Evolutionary conservation across 2,329 filamentous ascomycete species (phyloP).

Genomic region (Nigrospora oryzae): DNA sequence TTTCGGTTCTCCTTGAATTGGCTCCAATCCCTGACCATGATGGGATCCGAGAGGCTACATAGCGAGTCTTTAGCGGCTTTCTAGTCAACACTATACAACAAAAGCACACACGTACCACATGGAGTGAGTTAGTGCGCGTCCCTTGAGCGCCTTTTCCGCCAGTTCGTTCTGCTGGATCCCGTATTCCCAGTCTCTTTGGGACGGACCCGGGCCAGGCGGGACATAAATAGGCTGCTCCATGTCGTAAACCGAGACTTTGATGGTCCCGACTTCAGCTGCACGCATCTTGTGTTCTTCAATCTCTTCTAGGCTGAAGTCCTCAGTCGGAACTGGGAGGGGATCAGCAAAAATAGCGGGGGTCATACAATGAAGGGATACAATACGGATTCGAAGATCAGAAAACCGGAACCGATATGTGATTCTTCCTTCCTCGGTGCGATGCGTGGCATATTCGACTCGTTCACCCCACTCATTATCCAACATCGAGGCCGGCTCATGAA

Average conservation of each 20-base stretch:
- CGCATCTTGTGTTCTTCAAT: not conserved
- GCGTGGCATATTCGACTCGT: not conserved
- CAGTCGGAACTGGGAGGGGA: not conserved
- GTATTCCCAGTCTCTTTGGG: not conserved
- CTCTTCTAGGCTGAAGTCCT: not conserved
- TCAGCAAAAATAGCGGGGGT: not conserved
- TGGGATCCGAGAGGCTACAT: not conserved
- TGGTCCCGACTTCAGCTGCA: not conserved
- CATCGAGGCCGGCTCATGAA: not conserved
- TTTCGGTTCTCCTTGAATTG: not conserved
- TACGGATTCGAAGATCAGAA: not conserved
- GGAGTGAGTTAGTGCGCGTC: not conserved
- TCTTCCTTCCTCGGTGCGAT: not conserved
- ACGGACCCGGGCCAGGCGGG: too few relatives aligned
- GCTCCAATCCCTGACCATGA: not conserved
- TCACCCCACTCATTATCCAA: not conserved
- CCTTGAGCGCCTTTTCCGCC: not conserved
- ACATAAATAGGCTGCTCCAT: not conserved
- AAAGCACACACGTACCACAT: not conserved
- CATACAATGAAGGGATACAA: not conserved
- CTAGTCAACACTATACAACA: too few relatives aligned
- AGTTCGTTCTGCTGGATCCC: not conserved
- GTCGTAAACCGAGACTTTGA: constrained; percentile 1
- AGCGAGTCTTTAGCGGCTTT: not conserved
- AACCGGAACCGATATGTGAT: not conserved